These are phyloP conservation scores for Coriolopsis trogii DNA, from an alignment of 1,284 basidiomycete species.

Conservation along the genomic window DNA sequence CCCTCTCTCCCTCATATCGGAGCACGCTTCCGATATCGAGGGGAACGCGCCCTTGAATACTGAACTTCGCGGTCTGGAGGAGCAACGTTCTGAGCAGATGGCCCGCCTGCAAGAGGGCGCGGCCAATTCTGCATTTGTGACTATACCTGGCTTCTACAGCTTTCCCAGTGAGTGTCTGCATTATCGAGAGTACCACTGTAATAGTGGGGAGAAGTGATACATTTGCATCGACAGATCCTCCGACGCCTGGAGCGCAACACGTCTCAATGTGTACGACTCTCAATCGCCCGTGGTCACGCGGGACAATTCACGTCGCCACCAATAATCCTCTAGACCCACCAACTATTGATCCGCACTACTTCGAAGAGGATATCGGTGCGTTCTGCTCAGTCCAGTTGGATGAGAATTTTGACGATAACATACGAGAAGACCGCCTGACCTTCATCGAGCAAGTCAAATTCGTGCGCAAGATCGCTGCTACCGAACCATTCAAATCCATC, in stretches of 20 bases:
- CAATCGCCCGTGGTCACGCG: conserved; percentile 39
- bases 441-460: conserved; percentile 54
- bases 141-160: conserved; percentile 24
- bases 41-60: not conserved
- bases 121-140: conserved; percentile 30
- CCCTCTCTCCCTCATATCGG: conserved; percentile 25
- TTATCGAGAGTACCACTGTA: too few species aligned
- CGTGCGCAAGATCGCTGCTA: conserved; percentile 42
- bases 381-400: conserved; percentile 1
- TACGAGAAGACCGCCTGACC: conserved; percentile 38
- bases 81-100: conserved; percentile 37
- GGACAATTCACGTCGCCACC: conserved; percentile 45
- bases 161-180: conserved; percentile 24
- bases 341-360: conserved; percentile 50
- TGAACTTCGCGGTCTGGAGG: conserved; percentile 23
- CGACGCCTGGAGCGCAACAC: conserved; percentile 31
- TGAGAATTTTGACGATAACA: not conserved
- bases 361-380: conserved; percentile 48
- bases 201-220: too few species aligned
- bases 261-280: conserved; percentile 31
- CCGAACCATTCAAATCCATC: conserved; percentile 44
- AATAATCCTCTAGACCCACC: conserved; percentile 44
- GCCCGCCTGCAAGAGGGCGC: conserved; percentile 26
- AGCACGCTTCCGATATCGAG: conserved; percentile 27
- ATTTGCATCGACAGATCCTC: conserved; percentile 24